These are phyloP conservation scores for Clavispora carvajalis DNA, from an alignment of 805 yeast species.

Conservation along the genomic window DNA sequence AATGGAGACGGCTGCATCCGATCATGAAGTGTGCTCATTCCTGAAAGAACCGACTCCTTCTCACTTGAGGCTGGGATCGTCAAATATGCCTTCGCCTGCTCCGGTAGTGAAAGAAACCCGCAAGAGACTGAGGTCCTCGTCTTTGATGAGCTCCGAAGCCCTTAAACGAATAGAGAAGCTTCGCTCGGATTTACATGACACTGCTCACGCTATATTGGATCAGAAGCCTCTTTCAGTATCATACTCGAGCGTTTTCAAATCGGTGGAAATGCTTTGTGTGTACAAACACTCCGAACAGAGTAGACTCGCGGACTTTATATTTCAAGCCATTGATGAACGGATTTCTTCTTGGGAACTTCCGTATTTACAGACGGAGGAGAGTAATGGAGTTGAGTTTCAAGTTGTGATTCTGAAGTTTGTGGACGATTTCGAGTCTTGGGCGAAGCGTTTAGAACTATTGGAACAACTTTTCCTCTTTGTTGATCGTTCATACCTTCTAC, in stretches of 20 bases:
- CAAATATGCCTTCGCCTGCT: neutral
- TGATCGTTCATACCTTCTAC: conserved; percentile 31
- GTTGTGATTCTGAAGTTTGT: conserved; percentile 8
- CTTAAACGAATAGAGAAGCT: conserved; percentile 1
- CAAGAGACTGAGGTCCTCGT: neutral
- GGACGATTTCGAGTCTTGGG: conserved; percentile 20
- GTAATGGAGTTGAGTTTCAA: neutral
- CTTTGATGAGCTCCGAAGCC: neutral
- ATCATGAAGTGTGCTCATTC: neutral
- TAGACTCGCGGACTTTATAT: conserved; percentile 17
- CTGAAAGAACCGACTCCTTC: neutral
- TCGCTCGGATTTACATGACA: neutral
- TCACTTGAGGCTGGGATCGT: conserved; percentile 10
- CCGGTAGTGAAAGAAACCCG: neutral
- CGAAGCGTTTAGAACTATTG: conserved; percentile 17
- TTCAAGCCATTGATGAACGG: conserved; percentile 15
- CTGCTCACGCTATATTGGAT: neutral
- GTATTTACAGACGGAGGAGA: neutral
- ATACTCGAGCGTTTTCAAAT: conserved; percentile 13
- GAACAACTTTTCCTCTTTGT: conserved; percentile 30
- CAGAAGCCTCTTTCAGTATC: conserved; percentile 1
- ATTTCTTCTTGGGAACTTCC: conserved; percentile 4
- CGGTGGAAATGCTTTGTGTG: conserved; percentile 29
- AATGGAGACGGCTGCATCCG: neutral
- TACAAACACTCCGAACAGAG: conserved; percentile 30